Evolutionary conservation across 1,284 basidiomycete genomes (phyloP), one percentile per base, ranked within the genome.

Genomic region (Puccinia polysora): DNA sequence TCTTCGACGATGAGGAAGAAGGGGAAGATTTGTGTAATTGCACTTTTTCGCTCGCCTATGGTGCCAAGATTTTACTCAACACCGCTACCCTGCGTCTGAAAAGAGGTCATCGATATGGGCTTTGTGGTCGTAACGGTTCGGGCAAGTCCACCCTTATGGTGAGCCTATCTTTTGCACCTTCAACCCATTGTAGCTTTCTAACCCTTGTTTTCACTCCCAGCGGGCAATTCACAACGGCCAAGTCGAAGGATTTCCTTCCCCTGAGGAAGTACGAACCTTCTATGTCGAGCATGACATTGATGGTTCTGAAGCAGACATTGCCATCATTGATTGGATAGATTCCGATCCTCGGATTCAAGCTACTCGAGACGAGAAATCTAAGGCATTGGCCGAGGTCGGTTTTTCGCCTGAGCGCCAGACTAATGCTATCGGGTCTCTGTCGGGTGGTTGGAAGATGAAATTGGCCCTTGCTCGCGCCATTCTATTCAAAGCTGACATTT

Each of bases 381-480:
- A 87, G 81, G 90, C 89, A 70, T 88, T 97, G 75, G 86, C 87
- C 55, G 88, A 89, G 74, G 93, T 97, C 81, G 93, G 93, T 76
- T 97, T 97, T 86, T 86, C 83, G 75, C 88, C 88, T 74, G 89
- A 88, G 80, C 88, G 92, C 78, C 93, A 96, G 83, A 83, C 82
- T 77, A 84, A 90, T 76, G 83, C 91, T 53, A 96, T 96, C 76
- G 91, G 92, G 76, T 88, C 87, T 75, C 84, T 99, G 69, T 98
- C 95, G 60, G 96, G 96, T 86, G 96, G 96, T 84, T 98, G 96
- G 96, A 97, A 98, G 86, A 98, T 98, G 96, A 97, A 97, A 86
- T 88, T 98, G 76, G 96, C 95, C 36, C 87, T 98, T 74, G 96
- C 96, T 73, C 88, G 96, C 78, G 96, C 96, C 73, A 96, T 99